phyloP scores from a whole-genome alignment of 2,329 filamentous ascomycete species.

The Aspergillus amoenus region DNA sequence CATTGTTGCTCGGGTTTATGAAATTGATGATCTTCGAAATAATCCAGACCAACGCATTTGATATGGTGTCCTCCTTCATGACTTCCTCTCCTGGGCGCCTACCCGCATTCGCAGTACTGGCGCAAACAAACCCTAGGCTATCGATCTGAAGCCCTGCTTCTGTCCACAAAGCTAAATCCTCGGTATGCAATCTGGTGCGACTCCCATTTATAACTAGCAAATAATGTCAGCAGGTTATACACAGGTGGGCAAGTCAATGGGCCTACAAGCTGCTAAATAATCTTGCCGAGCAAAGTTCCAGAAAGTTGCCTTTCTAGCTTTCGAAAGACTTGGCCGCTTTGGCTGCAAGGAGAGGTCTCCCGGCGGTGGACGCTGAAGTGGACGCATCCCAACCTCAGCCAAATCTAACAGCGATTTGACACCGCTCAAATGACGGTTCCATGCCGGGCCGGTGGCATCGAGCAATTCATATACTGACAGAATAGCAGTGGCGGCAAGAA shows the following conservation, averaged over 20 bases:
- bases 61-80: slow-evolving; percentile 64
- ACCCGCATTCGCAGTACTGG: slow-evolving; percentile 36
- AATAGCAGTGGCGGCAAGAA: slow-evolving; percentile 65
- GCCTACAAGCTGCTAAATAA: slow-evolving; percentile 61
- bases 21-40: slow-evolving; percentile 67
- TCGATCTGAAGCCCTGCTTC: slow-evolving; percentile 62
- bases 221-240: neutral
- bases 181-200: slow-evolving; percentile 60
- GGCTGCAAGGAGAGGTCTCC: slow-evolving; percentile 33
- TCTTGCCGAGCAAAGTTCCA: slow-evolving; percentile 69
- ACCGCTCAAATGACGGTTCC: slow-evolving; percentile 64
- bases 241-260: neutral
- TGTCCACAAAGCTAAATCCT: slow-evolving; percentile 63
- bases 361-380: slow-evolving; percentile 44
- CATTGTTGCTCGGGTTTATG: slow-evolving; percentile 57
- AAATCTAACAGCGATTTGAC: slow-evolving; percentile 61
- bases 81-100: slow-evolving; percentile 38
- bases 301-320: slow-evolving; percentile 60
- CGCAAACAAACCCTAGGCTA: slow-evolving; percentile 51
- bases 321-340: slow-evolving; percentile 47
- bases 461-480: slow-evolving; percentile 67
- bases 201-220: slow-evolving; percentile 55
- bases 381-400: slow-evolving; percentile 42
- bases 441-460: slow-evolving; percentile 63
- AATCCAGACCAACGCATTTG: slow-evolving; percentile 65